These are phyloP conservation scores for Pichia sp. DNA, from an alignment of 1,139 yeast species.

Conservation along the genomic window DNA sequence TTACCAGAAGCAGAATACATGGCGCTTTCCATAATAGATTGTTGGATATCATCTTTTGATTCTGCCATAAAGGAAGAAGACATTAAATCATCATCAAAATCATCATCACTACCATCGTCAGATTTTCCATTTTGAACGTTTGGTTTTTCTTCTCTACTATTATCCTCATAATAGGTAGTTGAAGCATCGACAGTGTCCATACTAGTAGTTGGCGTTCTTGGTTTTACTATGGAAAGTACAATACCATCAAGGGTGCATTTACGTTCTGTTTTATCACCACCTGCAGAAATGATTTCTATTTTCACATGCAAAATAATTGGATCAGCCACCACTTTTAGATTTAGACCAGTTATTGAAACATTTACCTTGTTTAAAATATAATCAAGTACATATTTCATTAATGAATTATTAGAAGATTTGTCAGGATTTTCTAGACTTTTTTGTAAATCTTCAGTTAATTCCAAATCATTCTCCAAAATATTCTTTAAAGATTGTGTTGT, in stretches of 20 bases:
- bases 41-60: conserved; percentile 34
- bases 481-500: conserved; percentile 7
- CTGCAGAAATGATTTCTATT: conserved; percentile 37
- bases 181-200: conserved; percentile 26
- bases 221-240: conserved; percentile 35
- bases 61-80: conserved; percentile 32
- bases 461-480: conserved; percentile 7
- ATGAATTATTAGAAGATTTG: conserved; percentile 36
- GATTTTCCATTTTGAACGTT: no score
- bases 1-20: conserved; percentile 51
- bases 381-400: conserved; percentile 61
- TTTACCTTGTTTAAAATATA: conserved; percentile 60
- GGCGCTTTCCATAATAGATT: conserved; percentile 52
- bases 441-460: conserved; percentile 5
- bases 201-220: no score
- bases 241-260: conserved; percentile 38
- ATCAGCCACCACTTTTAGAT: conserved; percentile 47
- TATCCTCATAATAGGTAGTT: conserved; percentile 7
- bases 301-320: conserved; percentile 40
- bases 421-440: neutral
- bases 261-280: conserved; percentile 45
- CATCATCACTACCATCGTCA: conserved; percentile 17
- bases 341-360: conserved; percentile 41
- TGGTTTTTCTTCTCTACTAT: conserved; percentile 23
- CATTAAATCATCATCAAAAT: conserved; percentile 32